phyloP scores from a whole-genome alignment of 2,329 filamentous ascomycete species.

The Arthrobotrys musiformis region DNA sequence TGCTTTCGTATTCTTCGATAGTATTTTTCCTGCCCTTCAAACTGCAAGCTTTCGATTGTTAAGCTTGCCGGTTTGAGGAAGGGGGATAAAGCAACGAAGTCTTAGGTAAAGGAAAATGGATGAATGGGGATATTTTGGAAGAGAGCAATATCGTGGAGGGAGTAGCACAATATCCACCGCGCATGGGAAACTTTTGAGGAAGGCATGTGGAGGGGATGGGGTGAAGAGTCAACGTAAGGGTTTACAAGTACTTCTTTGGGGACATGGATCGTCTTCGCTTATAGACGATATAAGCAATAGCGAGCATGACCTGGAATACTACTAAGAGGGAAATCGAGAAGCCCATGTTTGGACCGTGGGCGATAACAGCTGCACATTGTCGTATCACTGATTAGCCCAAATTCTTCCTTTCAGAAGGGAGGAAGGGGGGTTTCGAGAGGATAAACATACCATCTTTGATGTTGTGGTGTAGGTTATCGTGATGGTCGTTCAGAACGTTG shows the following conservation, averaged over 20 bases:
- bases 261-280: conserved; percentile 78
- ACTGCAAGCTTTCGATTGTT: neutral
- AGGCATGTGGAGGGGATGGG: neutral
- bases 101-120: neutral
- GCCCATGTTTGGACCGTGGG: conserved; percentile 69
- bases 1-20: conserved; percentile 19
- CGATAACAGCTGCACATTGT: conserved; percentile 64
- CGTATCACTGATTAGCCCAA: neutral
- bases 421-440: too few relatives aligned
- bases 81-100: neutral
- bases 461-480: conserved; percentile 38
- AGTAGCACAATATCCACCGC: neutral
- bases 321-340: conserved; percentile 77
- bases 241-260: conserved; percentile 90
- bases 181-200: neutral
- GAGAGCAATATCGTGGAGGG: neutral
- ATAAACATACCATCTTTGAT: conserved; percentile 45
- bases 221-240: neutral
- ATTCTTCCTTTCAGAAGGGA: neutral
- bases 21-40: neutral
- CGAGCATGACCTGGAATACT: conserved; percentile 77
- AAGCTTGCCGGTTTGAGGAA: neutral
- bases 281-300: conserved; percentile 77
- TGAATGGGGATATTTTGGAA: neutral
- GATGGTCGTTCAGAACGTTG: conserved; percentile 32